phyloP scores from a whole-genome alignment of 164 flowering plant genomes.

The Macadamia integrifolia region DNA sequence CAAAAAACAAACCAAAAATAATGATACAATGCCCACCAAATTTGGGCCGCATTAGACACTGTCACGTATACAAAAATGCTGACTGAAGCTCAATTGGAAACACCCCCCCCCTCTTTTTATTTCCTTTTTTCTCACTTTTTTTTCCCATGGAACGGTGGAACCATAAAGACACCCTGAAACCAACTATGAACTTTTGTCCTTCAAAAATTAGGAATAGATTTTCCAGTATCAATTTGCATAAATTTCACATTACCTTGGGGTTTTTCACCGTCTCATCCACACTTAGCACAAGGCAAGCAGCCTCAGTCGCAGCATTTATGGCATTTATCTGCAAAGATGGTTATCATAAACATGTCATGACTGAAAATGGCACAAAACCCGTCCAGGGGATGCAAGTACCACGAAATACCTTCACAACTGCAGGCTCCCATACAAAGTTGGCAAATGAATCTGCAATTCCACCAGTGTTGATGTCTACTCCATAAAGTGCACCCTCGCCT shows the following conservation, averaged over 20 bases:
- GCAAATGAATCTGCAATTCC: slow-evolving; percentile 91
- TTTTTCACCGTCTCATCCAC: slow-evolving; percentile 97
- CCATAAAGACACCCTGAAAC: too few relatives aligned
- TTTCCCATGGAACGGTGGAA: too few relatives aligned
- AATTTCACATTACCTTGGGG: slow-evolving; percentile 64
- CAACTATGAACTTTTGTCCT: too few relatives aligned
- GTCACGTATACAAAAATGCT: too few relatives aligned
- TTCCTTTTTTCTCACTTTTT: too few relatives aligned
- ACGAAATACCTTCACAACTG: slow-evolving; percentile 78
- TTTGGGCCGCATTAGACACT: too few relatives aligned
- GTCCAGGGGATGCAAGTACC: background rate
- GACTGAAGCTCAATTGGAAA: too few relatives aligned
- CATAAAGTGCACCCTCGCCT: slow-evolving; percentile 93
- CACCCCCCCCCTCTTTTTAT: too few relatives aligned
- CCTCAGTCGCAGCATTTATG: slow-evolving; percentile 96
- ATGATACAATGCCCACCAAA: too few relatives aligned
- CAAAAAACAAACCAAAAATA: too few relatives aligned
- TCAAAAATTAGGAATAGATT: too few relatives aligned
- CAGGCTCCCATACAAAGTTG: slow-evolving; percentile 98
- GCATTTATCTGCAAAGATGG: slow-evolving; percentile 73
- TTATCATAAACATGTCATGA: background rate
- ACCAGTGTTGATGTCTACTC: slow-evolving; percentile 96
- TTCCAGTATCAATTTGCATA: too few relatives aligned
- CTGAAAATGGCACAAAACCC: background rate
- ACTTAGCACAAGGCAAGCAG: slow-evolving; percentile 90